Base-by-base conservation (phyloP, 331 rosid species). In the Rhamnella rubrinervis region DNA sequence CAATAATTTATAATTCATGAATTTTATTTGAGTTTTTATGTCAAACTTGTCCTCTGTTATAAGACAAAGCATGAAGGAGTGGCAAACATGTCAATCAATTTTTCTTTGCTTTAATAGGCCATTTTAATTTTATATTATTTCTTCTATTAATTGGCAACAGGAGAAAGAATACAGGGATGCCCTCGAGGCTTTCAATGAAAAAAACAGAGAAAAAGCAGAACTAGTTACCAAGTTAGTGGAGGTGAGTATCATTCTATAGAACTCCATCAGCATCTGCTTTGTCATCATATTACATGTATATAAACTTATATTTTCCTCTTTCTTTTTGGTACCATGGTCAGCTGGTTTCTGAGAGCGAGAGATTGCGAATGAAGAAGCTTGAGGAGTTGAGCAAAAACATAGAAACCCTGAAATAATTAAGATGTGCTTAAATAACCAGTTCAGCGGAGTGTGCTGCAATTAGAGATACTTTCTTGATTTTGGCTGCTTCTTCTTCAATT, bases 281-380 rank as follows among this genome's bases (percentile, higher is more conserved):
- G 18, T 53, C 10, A 16, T 6, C 3, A 20, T 53, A 7, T 3
- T 53, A n/a, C n/a, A 46, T 6, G 18, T 46, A 65, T 6, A 47
- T 47, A 21, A 1, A 6, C 14, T 21, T 76, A 75, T 28, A 25
- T 8, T 46, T 78, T 6, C 58, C 55, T 17, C 66, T n/a, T 23
- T 67, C 9, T 61, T 51, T 71, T 21, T 60, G 69, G 23, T 6
- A 1, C 37, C 14, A 28, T 4, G 55, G 8, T 61, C 81, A 88
- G 96, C 77, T 89, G 81, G 92, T 89, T 65, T 55, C 81, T 38
- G 90, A 87, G 83, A 87, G 92, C 70, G 96, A 87, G 87, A 89
- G 19, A 62, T 8, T 80, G 80, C 79, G 92, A 80, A 69, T 85
- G 90, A 85, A 81, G 83, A 89, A 89, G 84, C 86, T 88, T 65